A percentile compares a stretch with the other conserved stretches of the same genome.
phyloP scores from a whole-genome alignment of 2,329 filamentous ascomycete species.

The Berkeleyomyces basicola region DNA sequence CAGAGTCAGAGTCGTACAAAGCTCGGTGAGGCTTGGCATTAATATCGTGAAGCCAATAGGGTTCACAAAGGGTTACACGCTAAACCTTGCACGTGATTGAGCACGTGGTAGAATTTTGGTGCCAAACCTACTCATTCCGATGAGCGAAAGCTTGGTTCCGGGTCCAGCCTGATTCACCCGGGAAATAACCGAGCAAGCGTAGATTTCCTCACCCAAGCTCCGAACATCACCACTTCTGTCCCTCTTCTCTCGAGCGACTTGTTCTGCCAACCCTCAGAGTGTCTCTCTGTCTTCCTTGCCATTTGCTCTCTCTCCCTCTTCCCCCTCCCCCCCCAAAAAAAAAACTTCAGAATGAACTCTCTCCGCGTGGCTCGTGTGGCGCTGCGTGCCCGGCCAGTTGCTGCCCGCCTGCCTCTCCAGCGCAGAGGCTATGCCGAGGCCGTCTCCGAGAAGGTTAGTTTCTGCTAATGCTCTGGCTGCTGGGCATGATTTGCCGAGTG shows the following conservation, averaged over 20 bases:
- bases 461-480: no score
- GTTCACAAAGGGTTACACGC: not conserved
- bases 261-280: not conserved
- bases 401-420: constrained; percentile 59
- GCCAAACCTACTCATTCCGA: not conserved
- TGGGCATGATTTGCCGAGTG: no score
- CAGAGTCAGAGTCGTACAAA: not conserved
- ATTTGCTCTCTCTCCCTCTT: not conserved
- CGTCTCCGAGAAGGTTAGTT: constrained; percentile 55
- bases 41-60: not conserved
- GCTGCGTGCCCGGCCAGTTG: constrained; percentile 64
- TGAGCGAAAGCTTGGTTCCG: not conserved
- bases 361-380: constrained; percentile 82
- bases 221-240: constrained; percentile 12
- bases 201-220: constrained; percentile 13
- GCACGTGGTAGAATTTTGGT: not conserved
- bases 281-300: constrained; percentile 2
- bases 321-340: constrained; percentile 17
- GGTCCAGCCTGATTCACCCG: constrained; percentile 11
- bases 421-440: constrained; percentile 85
- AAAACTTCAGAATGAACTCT: constrained; percentile 61
- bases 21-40: not conserved
- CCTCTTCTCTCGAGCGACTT: constrained; percentile 11
- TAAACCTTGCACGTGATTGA: not conserved
- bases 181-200: constrained; percentile 12